A percentile compares a stretch with the other conserved stretches of the same genome.
phyloP scores from a whole-genome alignment of 2,329 filamentous ascomycete genomes.

The Ophiostoma himal-ulmi region DNA sequence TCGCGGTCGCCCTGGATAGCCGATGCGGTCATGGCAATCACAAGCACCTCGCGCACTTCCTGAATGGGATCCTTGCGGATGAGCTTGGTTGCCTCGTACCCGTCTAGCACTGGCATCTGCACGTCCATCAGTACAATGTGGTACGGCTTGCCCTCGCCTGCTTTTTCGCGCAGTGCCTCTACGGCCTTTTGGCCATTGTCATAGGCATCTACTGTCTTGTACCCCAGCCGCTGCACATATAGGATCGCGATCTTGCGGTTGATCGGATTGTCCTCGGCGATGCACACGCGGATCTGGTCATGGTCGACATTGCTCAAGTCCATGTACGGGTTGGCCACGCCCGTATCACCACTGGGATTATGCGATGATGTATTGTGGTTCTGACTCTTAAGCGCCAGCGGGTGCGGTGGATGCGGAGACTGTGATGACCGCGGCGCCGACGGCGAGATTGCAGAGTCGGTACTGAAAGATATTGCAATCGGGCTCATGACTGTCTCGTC shows the following conservation, averaged over 20 bases:
- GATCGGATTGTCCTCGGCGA: conserved; percentile 92
- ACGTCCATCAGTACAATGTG: conserved; percentile 94
- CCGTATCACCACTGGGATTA: background rate
- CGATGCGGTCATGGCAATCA: conserved; percentile 95
- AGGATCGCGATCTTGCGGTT: conserved; percentile 92
- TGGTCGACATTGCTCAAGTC: conserved; percentile 69
- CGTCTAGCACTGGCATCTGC: conserved; percentile 90
- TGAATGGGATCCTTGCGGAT: conserved; percentile 72
- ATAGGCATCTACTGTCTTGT: conserved; percentile 75
- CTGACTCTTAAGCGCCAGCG: background rate
- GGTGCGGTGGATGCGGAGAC: conserved; percentile 21
- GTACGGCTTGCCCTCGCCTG: conserved; percentile 67
- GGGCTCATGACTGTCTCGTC: conserved; percentile 16
- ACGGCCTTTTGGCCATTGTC: conserved; percentile 85
- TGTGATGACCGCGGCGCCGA: conserved; percentile 4
- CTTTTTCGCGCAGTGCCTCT: conserved; percentile 71
- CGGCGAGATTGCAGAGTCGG: conserved; percentile 5
- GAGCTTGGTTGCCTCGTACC: conserved; percentile 82
- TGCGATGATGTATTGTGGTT: conserved; percentile 25
- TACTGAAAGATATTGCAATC: conserved; percentile 32
- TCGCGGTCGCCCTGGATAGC: conserved; percentile 92
- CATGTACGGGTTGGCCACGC: conserved; percentile 41
- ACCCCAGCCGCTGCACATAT: conserved; percentile 80
- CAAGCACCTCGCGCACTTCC: conserved; percentile 72
- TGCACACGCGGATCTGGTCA: conserved; percentile 77